phyloP scores from a whole-genome alignment of 106 monocot species.

The Apostasia ramifera region DNA sequence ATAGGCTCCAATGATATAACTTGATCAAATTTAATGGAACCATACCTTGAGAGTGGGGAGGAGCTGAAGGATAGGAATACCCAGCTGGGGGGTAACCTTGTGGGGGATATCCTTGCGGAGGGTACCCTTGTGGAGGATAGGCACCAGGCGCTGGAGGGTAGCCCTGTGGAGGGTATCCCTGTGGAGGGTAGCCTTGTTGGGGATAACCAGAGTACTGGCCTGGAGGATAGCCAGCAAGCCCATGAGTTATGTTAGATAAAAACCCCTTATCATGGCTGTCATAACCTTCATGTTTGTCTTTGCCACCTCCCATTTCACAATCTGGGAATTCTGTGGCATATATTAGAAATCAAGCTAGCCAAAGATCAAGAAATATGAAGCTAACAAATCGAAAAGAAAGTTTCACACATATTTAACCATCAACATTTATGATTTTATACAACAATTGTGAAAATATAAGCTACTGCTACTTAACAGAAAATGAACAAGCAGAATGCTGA shows the following conservation, averaged over 20 bases:
- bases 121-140: conserved; percentile 37
- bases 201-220: background rate
- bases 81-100: conserved; percentile 37
- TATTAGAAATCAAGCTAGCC: too few relatives aligned
- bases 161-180: conserved; percentile 32
- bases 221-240: conserved; percentile 15
- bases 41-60: conserved; percentile 34
- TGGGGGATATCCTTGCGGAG: conserved; percentile 23
- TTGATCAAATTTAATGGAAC: background rate
- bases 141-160: conserved; percentile 28
- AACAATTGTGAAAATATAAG: too few relatives aligned
- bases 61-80: conserved; percentile 19
- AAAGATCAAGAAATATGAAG: too few relatives aligned
- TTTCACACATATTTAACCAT: too few relatives aligned
- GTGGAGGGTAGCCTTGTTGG: conserved; percentile 3
- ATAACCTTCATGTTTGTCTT: conserved; percentile 26
- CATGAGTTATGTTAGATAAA: conserved; percentile 43
- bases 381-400: too few relatives aligned
- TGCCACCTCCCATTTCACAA: conserved; percentile 46
- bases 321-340: too few relatives aligned
- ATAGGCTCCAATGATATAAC: too few relatives aligned
- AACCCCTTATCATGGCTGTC: conserved; percentile 53
- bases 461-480: too few relatives aligned
- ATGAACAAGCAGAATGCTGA: too few relatives aligned
- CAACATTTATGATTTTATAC: too few relatives aligned